Evolutionary conservation across 306 rosid species (phyloP).

Genomic region (Coriaria nepalensis): DNA sequence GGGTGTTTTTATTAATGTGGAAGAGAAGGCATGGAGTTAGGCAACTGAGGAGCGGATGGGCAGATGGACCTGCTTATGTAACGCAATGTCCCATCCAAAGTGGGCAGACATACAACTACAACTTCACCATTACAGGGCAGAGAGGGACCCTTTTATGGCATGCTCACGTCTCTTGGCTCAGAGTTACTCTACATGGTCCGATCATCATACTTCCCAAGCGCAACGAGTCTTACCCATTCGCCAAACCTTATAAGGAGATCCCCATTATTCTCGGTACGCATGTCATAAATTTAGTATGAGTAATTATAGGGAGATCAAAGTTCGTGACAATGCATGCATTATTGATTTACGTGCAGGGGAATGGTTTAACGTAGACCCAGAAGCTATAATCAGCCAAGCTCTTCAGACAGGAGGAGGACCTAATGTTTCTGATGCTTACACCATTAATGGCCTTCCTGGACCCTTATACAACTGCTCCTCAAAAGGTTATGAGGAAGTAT

Average conservation of each 20-base stretch:
- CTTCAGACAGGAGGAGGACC: conserved; percentile 72
- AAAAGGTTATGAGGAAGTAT: too few species aligned
- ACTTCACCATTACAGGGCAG: conserved; percentile 61
- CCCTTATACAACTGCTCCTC: conserved; percentile 65
- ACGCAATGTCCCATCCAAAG: conserved; percentile 84
- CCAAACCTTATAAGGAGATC: conserved; percentile 50
- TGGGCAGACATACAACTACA: conserved; percentile 48
- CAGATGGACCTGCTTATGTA: conserved; percentile 75
- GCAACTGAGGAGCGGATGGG: conserved; percentile 58
- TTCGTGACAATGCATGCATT: not conserved
- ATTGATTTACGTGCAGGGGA: conserved; percentile 39
- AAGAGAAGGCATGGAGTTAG: conserved; percentile 61
- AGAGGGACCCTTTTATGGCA: conserved; percentile 81
- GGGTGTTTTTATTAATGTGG: not conserved
- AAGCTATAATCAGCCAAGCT: conserved; percentile 67
- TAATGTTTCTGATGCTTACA: conserved; percentile 74
- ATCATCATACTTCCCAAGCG: conserved; percentile 59
- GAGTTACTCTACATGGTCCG: conserved; percentile 57
- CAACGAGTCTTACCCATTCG: conserved; percentile 58
- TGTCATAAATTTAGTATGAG: not conserved
- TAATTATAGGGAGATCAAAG: too few species aligned
- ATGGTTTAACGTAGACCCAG: conserved; percentile 76
- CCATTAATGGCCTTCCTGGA: conserved; percentile 75
- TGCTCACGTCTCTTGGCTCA: conserved; percentile 79
- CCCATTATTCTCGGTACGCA: conserved; percentile 58